Evolutionary conservation across 805 yeast species (phyloP).

Genomic region (Suhomyces canberraensis): DNA sequence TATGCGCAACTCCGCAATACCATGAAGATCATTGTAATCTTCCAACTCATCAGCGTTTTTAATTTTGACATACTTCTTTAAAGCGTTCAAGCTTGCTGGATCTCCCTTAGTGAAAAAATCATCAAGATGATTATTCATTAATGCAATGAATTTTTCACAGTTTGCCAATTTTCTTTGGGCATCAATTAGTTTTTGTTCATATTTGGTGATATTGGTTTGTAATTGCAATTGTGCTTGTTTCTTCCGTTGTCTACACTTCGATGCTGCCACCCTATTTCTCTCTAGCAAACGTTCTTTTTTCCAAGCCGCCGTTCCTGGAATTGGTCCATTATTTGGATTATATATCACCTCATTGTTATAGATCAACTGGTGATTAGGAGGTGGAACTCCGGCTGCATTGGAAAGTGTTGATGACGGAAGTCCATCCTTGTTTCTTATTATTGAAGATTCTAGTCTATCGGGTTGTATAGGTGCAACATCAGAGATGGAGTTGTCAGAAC

Average conservation of each 20-base stretch:
- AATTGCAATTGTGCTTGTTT: slow-evolving; percentile 66
- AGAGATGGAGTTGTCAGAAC: not conserved
- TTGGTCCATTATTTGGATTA: slow-evolving; percentile 52
- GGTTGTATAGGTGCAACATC: not conserved
- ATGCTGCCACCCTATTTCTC: slow-evolving; percentile 65
- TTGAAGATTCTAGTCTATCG: too few species aligned
- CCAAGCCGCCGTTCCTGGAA: slow-evolving; percentile 67
- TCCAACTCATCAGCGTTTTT: slow-evolving; percentile 9
- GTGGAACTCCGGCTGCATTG: slow-evolving; percentile 40
- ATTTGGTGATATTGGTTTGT: slow-evolving; percentile 54
- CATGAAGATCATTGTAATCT: slow-evolving; percentile 5
- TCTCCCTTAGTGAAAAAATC: slow-evolving; percentile 10
- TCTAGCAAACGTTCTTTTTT: slow-evolving; percentile 61
- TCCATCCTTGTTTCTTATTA: not conserved
- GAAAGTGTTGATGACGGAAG: not conserved
- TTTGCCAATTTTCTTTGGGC: slow-evolving; percentile 17
- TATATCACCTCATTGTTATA: slow-evolving; percentile 55
- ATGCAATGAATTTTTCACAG: slow-evolving; percentile 14
- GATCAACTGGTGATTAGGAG: slow-evolving; percentile 49
- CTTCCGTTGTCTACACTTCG: slow-evolving; percentile 65
- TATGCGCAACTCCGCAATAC: slow-evolving; percentile 3
- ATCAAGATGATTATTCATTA: slow-evolving; percentile 9
- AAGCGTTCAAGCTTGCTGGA: slow-evolving; percentile 4
- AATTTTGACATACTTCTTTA: slow-evolving; percentile 5
- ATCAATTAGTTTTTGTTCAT: slow-evolving; percentile 41